These are phyloP conservation scores for Thelephora terrestris DNA, from an alignment of 1,284 basidiomycete species.

Conservation along the genomic window DNA sequence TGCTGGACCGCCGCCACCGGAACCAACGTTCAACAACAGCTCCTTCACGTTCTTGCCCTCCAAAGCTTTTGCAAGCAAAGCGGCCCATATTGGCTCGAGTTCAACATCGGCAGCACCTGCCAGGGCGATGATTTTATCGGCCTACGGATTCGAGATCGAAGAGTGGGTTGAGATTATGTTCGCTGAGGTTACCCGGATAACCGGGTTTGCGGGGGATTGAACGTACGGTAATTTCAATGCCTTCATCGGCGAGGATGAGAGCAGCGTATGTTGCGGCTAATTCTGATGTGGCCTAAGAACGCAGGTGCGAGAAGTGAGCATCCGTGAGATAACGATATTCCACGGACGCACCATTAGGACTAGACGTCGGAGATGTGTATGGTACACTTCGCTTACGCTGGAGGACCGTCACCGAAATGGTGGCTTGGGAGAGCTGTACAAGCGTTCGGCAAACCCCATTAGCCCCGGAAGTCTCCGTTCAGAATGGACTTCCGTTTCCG, in stretches of 20 bases:
- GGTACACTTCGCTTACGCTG: too few species aligned
- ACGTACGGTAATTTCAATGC: slow-evolving; percentile 93
- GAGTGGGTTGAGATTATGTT: neutral
- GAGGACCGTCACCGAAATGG: too few species aligned
- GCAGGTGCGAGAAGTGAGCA: too few species aligned
- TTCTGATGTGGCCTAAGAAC: slow-evolving; percentile 49
- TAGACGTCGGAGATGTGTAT: too few species aligned
- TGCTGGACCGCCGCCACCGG: slow-evolving; percentile 73
- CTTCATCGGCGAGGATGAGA: slow-evolving; percentile 95
- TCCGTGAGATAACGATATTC: too few species aligned
- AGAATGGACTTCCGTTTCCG: too few species aligned
- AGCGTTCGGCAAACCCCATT: too few species aligned
- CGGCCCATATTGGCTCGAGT: slow-evolving; percentile 95
- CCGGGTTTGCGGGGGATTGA: neutral
- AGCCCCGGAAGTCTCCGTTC: too few species aligned
- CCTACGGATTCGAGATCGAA: slow-evolving; percentile 31
- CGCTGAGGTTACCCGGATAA: too few species aligned
- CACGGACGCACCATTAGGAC: too few species aligned
- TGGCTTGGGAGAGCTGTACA: too few species aligned
- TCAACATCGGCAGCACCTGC: slow-evolving; percentile 80
- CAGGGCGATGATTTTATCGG: slow-evolving; percentile 86
- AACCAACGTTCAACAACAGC: slow-evolving; percentile 84
- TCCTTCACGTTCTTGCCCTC: slow-evolving; percentile 98
- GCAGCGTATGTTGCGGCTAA: slow-evolving; percentile 87
- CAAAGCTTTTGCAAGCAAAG: slow-evolving; percentile 93